Base-by-base conservation (phyloP, 352 stramenopile genomes). In the Globisporangium carolinianum region DNA sequence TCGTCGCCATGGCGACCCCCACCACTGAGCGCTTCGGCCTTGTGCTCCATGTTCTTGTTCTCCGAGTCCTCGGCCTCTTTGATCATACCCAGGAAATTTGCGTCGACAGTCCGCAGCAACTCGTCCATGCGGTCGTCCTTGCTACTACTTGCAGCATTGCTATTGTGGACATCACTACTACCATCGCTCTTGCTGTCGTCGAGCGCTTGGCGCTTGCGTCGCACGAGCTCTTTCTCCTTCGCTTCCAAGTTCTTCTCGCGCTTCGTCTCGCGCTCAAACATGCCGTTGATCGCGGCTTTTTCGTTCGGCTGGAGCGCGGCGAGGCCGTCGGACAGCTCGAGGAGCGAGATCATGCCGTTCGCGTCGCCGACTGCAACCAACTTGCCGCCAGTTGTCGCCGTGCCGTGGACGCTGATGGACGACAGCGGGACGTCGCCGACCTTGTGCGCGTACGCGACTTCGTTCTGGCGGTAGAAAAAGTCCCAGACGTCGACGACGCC, bases 401-500 rank as follows among this genome's bases (percentile, higher is more conserved):
- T 97, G 35, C 91, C 89, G 66, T 98, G 94, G 55, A 98, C 86
- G 50, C 84, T 91, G 53, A 99, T 97, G 51, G 86, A 81, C 38
- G 87, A 98, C 17, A 98, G 82, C 48, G 86, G 73, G 17, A 85
- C 76, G 57, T 98, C 89, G 39, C 94, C 86, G 45, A 99, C 93
- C 71, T 99, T 99, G 77, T 99, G 95, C 47, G 84, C 97, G 72
- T 98, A 99, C 17, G 93, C 96, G 51, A 98, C 87, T 65, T 98
- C 96, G 70, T 98, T 98, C 68, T 99, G 96, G 6, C 90, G 89
- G 66, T 98, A 97, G 68, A 98, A 98, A 61, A 98, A 98, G 69
- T 99, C 96, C 96, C 96, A 99, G 46, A 98, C 87, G 71, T 98
- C 94, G 49, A 98, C 82, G n/a, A 98, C 92, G 55, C 96, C 96